A percentile compares a stretch with the other conserved stretches of the same genome.
Conservation (phyloP, 345 rosid genomes). For the Gossypium australe region DNA sequence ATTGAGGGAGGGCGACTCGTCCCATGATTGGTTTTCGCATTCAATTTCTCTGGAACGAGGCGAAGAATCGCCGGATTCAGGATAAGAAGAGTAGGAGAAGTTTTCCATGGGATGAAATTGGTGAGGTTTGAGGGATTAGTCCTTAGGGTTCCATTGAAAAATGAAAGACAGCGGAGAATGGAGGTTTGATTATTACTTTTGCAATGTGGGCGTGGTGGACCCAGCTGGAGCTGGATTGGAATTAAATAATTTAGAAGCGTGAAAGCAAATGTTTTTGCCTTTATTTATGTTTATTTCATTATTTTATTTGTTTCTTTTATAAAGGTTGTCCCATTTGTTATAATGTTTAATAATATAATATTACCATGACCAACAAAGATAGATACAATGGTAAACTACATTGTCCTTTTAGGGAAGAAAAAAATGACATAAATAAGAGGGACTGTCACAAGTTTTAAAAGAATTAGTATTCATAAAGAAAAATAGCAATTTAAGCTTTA, state of each 20-base stretch:
- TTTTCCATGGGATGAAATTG: conserved; percentile 31
- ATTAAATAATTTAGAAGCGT: background rate
- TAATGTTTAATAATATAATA: background rate
- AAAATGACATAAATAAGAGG: too few relatives aligned
- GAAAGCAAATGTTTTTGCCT: background rate
- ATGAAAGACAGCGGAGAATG: background rate
- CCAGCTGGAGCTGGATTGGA: background rate
- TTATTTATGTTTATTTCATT: too few relatives aligned
- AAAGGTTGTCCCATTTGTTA: background rate
- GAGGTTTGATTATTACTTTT: background rate
- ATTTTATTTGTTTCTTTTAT: too few relatives aligned
- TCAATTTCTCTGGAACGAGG: conserved; percentile 61
- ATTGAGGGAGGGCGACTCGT: conserved; percentile 26
- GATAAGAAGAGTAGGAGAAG: conserved; percentile 44
- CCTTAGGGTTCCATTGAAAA: conserved; percentile 3
- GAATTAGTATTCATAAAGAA: too few relatives aligned
- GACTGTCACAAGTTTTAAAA: too few relatives aligned
- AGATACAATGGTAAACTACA: too few relatives aligned
- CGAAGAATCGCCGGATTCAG: conserved; percentile 56
- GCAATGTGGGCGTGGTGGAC: background rate
- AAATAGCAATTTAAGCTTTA: too few relatives aligned
- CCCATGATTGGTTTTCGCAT: conserved; percentile 46
- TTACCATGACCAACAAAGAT: too few relatives aligned
- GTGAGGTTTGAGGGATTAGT: background rate
- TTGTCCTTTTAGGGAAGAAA: too few relatives aligned